phyloP scores from a whole-genome alignment of 768 basidiomycete genomes.

The Trametes cingulata region DNA sequence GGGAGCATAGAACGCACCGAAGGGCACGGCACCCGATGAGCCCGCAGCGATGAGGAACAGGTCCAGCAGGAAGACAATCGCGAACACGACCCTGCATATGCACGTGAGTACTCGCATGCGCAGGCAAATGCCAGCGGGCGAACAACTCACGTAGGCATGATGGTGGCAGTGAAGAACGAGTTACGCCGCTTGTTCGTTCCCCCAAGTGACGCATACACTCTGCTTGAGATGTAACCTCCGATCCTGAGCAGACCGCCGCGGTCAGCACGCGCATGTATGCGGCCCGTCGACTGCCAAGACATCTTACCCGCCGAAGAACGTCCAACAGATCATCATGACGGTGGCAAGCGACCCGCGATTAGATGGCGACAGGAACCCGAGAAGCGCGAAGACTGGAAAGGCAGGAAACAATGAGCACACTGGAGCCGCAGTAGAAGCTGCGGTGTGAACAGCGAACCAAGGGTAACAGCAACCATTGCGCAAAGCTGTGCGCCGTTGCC shows the following conservation, averaged over 20 bases:
- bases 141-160: constrained; percentile 75
- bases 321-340: constrained; percentile 93
- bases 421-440: neutral
- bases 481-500: constrained; percentile 88
- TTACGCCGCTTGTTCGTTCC: constrained; percentile 80
- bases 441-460: constrained; percentile 49
- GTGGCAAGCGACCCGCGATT: constrained; percentile 94
- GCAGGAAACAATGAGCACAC: neutral
- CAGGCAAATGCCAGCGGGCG: neutral
- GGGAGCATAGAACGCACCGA: constrained; percentile 53
- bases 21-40: constrained; percentile 95
- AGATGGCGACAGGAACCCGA: constrained; percentile 94
- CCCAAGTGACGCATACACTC: constrained; percentile 78
- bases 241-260: constrained; percentile 48
- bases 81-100: constrained; percentile 73
- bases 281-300: neutral
- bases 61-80: constrained; percentile 86
- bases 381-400: constrained; percentile 75
- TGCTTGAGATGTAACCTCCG: constrained; percentile 85
- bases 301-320: constrained; percentile 81
- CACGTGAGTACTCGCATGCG: neutral
- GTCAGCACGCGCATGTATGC: neutral
- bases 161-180: constrained; percentile 83
- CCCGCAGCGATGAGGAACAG: constrained; percentile 82
- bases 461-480: constrained; percentile 85